Conservation (phyloP, 495 filamentous ascomycete species). For the Penicillium daleae region DNA sequence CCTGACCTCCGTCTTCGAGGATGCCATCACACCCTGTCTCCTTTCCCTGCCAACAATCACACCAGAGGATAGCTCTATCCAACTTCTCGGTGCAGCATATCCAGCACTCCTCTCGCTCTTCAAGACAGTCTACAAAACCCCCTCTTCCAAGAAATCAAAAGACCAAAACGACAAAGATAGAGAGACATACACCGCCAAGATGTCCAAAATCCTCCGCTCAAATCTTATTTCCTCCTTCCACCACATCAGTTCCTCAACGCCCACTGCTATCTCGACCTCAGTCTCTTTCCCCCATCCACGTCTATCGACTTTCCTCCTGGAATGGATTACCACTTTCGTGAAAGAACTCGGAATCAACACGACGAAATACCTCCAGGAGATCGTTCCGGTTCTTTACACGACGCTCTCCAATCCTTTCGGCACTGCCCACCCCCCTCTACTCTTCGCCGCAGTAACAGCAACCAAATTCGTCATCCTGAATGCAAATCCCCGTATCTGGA, state of each 20-base stretch:
- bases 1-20: slow-evolving; percentile 76
- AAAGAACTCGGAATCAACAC: slow-evolving; percentile 66
- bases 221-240: slow-evolving; percentile 52
- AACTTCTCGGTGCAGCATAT: slow-evolving; percentile 68
- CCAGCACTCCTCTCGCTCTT: slow-evolving; percentile 65
- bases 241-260: slow-evolving; percentile 50
- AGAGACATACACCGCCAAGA: slow-evolving; percentile 24
- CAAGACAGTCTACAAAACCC: slow-evolving; percentile 38
- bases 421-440: slow-evolving; percentile 55
- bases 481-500: slow-evolving; percentile 72
- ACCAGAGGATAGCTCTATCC: slow-evolving; percentile 68
- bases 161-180: slow-evolving; percentile 19
- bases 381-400: slow-evolving; percentile 68
- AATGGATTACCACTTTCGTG: slow-evolving; percentile 56
- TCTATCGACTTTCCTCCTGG: slow-evolving; percentile 59
- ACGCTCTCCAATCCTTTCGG: slow-evolving; percentile 74
- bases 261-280: slow-evolving; percentile 49
- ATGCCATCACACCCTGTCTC: slow-evolving; percentile 73
- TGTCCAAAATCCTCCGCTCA: slow-evolving; percentile 42
- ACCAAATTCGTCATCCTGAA: slow-evolving; percentile 64
- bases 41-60: slow-evolving; percentile 79
- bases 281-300: slow-evolving; percentile 48
- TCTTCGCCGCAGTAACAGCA: slow-evolving; percentile 56
- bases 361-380: slow-evolving; percentile 74
- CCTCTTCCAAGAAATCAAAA: slow-evolving; percentile 10